A percentile compares a stretch with the other conserved stretches of the same genome.
Conservation (phyloP, 2,329 filamentous ascomycete species). For the Aspergillus candidus region DNA sequence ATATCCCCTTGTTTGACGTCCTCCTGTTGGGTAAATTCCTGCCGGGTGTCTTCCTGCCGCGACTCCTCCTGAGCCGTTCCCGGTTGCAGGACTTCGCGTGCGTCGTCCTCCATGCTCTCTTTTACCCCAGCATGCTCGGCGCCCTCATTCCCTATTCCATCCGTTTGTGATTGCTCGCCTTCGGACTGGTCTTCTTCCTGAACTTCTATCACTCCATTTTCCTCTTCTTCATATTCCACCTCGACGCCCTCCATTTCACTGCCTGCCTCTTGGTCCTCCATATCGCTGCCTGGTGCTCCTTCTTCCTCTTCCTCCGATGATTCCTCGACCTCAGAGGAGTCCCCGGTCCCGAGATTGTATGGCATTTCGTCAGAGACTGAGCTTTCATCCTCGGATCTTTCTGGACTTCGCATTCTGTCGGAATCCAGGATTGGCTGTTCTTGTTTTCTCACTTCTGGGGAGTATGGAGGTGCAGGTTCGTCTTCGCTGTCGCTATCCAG, state of each 20-base stretch:
- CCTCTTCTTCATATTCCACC: background rate
- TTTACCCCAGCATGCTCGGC: background rate
- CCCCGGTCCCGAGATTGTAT: no score
- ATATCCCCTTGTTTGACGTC: no score
- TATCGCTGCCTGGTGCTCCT: no score
- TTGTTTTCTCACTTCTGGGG: background rate
- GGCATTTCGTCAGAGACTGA: no score
- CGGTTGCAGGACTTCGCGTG: no score
- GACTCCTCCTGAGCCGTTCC: no score
- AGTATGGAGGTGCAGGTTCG: slow-evolving; percentile 16
- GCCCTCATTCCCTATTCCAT: background rate
- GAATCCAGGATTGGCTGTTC: background rate
- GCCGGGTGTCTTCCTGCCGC: no score
- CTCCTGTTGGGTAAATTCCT: no score
- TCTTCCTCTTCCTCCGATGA: no score
- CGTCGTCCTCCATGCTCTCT: no score
- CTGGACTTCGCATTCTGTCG: background rate
- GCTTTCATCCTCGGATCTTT: no score
- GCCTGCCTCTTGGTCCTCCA: background rate
- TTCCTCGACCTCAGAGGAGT: no score
- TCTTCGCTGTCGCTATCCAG: slow-evolving; percentile 40
- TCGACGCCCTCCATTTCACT: background rate
- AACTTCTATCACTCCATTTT: background rate
- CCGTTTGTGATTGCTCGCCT: background rate
- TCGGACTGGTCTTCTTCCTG: background rate